Conservation (phyloP, 148 eudicot species). For the Silene uniflora region DNA sequence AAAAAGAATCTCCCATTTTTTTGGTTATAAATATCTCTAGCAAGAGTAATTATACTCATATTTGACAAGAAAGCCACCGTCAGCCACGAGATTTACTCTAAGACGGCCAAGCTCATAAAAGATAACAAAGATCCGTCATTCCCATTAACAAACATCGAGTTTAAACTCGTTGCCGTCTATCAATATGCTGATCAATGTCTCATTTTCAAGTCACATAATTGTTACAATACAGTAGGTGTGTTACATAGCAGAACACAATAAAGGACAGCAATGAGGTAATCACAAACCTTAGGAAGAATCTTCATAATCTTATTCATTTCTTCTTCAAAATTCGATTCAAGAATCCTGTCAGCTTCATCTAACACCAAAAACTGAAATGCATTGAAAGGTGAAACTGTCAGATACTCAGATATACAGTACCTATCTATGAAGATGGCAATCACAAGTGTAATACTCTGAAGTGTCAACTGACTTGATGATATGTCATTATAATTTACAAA, state of each 20-base stretch:
- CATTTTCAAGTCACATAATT: not conserved
- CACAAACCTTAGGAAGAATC: conserved; percentile 75
- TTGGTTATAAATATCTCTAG: not conserved
- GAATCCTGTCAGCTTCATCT: conserved; percentile 95
- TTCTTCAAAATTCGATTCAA: conserved; percentile 91
- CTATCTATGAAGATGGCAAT: not conserved
- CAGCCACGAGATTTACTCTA: not conserved
- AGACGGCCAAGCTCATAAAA: not conserved
- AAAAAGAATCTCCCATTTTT: not conserved
- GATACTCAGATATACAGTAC: not conserved
- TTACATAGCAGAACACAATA: not conserved
- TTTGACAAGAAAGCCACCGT: not conserved
- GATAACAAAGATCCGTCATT: not conserved
- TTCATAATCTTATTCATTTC: conserved; percentile 84
- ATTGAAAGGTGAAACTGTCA: not conserved
- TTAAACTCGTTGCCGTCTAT: not conserved
- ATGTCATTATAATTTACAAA: not conserved
- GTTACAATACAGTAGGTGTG: not conserved
- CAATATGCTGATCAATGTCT: not conserved
- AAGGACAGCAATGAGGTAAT: not conserved
- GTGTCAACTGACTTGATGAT: not conserved
- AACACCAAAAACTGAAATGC: conserved; percentile 65
- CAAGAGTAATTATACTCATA: not conserved
- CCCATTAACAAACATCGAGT: not conserved
- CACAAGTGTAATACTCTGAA: not conserved